These are phyloP conservation scores for Gigaspora rosea DNA, from an alignment of 192 early-diverging fungal species.

Conservation along the genomic window DNA sequence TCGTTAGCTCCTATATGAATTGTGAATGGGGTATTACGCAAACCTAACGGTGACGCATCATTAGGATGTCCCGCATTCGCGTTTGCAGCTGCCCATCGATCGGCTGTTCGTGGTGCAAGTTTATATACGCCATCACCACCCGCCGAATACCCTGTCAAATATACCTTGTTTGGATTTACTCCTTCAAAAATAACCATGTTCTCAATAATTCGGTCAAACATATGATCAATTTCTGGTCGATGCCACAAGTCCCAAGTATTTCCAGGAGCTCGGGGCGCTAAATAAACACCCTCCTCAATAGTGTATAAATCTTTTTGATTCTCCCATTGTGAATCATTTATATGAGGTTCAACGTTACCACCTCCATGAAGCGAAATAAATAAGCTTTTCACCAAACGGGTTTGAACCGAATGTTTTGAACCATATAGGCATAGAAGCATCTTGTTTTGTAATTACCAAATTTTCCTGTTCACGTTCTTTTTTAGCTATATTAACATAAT, in stretches of 20 bases:
- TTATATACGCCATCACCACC: slow-evolving; percentile 2
- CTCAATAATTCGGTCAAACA: slow-evolving; percentile 11
- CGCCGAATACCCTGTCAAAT: slow-evolving; percentile 7
- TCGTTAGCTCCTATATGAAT: slow-evolving; percentile 1
- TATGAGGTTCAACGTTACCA: not conserved
- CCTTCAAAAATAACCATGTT: not conserved
- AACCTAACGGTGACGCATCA: not conserved
- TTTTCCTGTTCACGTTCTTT: not conserved
- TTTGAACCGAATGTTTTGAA: not conserved
- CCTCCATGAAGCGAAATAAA: slow-evolving; percentile 7
- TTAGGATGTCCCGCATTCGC: slow-evolving; percentile 7
- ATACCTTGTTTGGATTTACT: not conserved
- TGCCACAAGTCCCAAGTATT: slow-evolving; percentile 8
- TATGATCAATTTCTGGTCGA: slow-evolving; percentile 12
- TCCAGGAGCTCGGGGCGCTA: not conserved
- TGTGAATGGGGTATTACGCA: not conserved
- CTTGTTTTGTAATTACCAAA: not conserved
- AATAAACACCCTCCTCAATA: not conserved
- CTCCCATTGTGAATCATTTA: not conserved
- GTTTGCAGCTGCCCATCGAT: slow-evolving; percentile 1
- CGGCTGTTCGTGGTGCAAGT: slow-evolving; percentile 9
- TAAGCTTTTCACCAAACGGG: slow-evolving; percentile 4
- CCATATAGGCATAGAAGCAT: slow-evolving; percentile 6
- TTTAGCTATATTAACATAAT: not conserved
- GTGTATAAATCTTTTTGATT: not conserved